Evolutionary conservation across 2,329 filamentous ascomycete species (phyloP).

Genomic region (Sclerotinia trifoliorum): DNA sequence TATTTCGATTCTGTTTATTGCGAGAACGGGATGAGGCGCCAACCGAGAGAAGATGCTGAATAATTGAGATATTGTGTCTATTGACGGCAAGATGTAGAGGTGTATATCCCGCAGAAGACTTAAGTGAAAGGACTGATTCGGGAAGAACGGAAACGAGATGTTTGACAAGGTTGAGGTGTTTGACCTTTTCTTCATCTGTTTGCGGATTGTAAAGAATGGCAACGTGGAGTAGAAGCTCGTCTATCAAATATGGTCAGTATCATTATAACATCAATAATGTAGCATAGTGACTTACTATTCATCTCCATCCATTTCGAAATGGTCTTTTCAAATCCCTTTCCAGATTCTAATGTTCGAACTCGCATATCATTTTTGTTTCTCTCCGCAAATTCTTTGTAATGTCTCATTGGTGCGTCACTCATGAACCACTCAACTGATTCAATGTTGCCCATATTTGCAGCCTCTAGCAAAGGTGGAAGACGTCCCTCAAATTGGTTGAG

Average conservation of each 20-base stretch:
- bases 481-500: conserved; percentile 45
- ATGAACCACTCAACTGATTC: conserved; percentile 75
- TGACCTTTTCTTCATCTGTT: conserved; percentile 30
- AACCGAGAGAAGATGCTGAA: conserved; percentile 61
- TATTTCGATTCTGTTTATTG: conserved; percentile 61
- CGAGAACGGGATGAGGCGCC: conserved; percentile 69
- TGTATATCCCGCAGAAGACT: conserved; percentile 57
- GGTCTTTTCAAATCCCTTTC: conserved; percentile 62
- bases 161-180: conserved; percentile 56
- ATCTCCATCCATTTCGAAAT: conserved; percentile 61
- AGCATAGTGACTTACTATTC: conserved; percentile 50
- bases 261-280: background rate
- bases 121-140: conserved; percentile 57
- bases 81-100: conserved; percentile 68
- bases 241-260: conserved; percentile 41
- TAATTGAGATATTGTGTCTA: conserved; percentile 51
- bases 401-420: conserved; percentile 64
- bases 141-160: conserved; percentile 66
- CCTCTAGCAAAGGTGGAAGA: conserved; percentile 59
- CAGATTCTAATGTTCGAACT: conserved; percentile 59
- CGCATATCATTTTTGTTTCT: conserved; percentile 59
- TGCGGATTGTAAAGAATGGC: conserved; percentile 50
- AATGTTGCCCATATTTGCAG: conserved; percentile 57
- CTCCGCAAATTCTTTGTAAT: conserved; percentile 68
- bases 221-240: conserved; percentile 64